Evolutionary conservation across 176 grass and related monocot genomes (phyloP).

Genomic region (Aegilops bicornis): DNA sequence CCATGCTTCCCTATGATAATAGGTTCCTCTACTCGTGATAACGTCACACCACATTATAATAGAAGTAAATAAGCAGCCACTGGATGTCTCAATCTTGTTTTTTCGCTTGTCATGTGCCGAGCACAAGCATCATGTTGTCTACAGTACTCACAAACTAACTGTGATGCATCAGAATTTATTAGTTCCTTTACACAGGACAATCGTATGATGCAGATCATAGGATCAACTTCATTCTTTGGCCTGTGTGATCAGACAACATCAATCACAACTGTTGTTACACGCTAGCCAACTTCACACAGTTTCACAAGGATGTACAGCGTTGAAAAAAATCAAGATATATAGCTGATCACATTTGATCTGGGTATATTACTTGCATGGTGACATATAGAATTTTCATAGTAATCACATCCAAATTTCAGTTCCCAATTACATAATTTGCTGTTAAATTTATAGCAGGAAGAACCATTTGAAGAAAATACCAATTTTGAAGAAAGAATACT

Average conservation of each 20-base stretch:
- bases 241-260: neutral
- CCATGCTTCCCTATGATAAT: neutral
- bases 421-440: neutral
- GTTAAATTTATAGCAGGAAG: neutral
- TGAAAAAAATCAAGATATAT: neutral
- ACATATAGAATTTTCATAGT: neutral
- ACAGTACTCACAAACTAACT: slow-evolving; percentile 20
- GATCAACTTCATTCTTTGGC: neutral
- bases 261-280: neutral
- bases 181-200: slow-evolving; percentile 8
- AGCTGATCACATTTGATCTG: neutral
- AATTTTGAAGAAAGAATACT: neutral
- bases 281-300: neutral
- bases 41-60: slow-evolving; percentile 12
- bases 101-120: slow-evolving; percentile 21
- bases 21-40: slow-evolving; percentile 1
- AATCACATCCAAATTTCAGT: neutral
- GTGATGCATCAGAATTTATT: slow-evolving; percentile 7
- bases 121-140: slow-evolving; percentile 21
- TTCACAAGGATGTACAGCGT: neutral
- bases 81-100: slow-evolving; percentile 32
- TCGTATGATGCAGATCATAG: neutral
- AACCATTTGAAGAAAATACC: neutral
- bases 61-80: slow-evolving; percentile 11
- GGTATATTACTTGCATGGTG: neutral